A percentile compares a stretch with the other conserved stretches of the same genome.
phyloP scores from a whole-genome alignment of 2,329 filamentous ascomycete species.

The Juglanconis oblonga region DNA sequence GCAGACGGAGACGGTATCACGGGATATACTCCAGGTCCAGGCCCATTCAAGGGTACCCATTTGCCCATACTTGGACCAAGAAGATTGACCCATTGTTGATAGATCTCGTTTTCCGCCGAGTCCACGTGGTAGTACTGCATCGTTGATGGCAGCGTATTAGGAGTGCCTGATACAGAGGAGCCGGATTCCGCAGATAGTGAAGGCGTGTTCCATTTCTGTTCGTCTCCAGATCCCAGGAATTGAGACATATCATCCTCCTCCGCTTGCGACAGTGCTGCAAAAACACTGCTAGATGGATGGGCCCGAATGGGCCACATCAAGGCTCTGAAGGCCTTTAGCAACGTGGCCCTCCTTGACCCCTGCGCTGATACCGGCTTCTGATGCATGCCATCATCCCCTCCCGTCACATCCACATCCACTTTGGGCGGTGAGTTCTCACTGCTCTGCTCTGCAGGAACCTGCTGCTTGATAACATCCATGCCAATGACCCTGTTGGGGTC shows the following conservation, averaged over 20 bases:
- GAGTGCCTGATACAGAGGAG: too few relatives aligned
- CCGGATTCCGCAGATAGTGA: too few relatives aligned
- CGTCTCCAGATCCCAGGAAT: too few relatives aligned
- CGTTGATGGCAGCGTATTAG: not conserved
- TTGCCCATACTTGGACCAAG: slow-evolving; percentile 1
- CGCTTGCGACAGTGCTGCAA: too few relatives aligned
- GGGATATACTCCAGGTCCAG: not conserved
- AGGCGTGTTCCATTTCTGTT: too few relatives aligned
- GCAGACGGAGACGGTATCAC: too few relatives aligned
- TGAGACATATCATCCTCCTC: too few relatives aligned
- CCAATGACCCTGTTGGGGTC: not conserved
- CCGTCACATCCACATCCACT: too few relatives aligned
- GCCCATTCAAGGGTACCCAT: not conserved
- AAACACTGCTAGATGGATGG: not conserved
- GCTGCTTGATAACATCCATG: not conserved
- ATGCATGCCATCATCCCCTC: not conserved
- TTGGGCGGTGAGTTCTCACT: not conserved
- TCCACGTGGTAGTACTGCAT: slow-evolving; percentile 10
- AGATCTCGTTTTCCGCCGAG: slow-evolving; percentile 11
- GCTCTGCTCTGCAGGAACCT: not conserved
- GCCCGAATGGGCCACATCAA: not conserved
- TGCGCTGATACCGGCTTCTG: not conserved
- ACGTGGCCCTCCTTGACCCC: not conserved
- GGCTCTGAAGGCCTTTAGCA: slow-evolving; percentile 1
- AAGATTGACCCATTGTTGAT: slow-evolving; percentile 4